Base-by-base conservation (phyloP, 495 filamentous ascomycete species). In the Penicillium samsonianum region DNA sequence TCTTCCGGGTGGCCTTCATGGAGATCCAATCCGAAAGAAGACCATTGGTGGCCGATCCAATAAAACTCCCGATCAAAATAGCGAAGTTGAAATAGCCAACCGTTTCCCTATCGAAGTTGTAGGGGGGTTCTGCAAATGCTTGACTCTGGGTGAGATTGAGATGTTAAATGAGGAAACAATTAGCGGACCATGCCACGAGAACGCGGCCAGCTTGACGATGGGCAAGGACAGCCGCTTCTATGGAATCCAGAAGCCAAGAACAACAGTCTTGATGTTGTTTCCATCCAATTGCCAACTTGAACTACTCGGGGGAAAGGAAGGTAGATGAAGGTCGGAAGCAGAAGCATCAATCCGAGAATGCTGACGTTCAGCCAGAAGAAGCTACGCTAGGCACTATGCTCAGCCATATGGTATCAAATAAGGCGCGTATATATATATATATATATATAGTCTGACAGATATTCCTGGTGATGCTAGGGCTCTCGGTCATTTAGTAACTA, bases 91-190 rank as follows among this genome's bases (percentile, higher is more conserved):
- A 70, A 48, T 78, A 73, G 17, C 80, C 86, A 40, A 87, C 82
- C 8, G 76, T 65, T 46, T 81, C 69, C 20, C 75, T 70, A 47
- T 73, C 79, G 61, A 83, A 78, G 49, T 81, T 78, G 61, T 85
- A 84, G 0, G 85, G 84, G 9, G 84, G 84, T 2, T 78, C 80
- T 30, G 77, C 80, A 52, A 86, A 84, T 2, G 79, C 82, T 60
- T 85, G 84, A 20, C 77, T 76, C 62, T 87, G 79, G 25, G 85
- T 88, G 23, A 89, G 73, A 61, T 88, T 87, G 60, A 87, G 70
- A n/a, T n/a, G n/a, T n/a, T n/a, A n/a, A 19, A 84, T 82, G 57
- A 87, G 72, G 62, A 87, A 82, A 19, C 72, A 78, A 59, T 80
- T 80, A 40, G 82, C 84, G 22, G 78, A 78, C 81, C 83, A 87